Evolutionary conservation across 495 filamentous ascomycete genomes (phyloP).

Genomic region (Aspergillus carlsbadensis): DNA sequence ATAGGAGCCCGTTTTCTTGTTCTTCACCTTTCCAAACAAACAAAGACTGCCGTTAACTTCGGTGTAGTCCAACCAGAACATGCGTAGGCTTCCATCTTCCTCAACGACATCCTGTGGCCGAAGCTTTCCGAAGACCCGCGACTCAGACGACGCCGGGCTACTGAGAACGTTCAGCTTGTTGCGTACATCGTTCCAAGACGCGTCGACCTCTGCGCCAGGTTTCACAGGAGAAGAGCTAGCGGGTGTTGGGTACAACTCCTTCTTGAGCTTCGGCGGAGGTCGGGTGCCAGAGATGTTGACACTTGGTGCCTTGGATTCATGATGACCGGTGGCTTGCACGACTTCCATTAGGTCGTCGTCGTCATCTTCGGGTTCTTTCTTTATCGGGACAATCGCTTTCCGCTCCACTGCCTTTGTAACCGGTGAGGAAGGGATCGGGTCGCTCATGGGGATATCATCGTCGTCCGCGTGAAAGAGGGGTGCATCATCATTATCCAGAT

Average conservation of each 20-base stretch:
- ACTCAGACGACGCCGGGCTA: slow-evolving; percentile 60
- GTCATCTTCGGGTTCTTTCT: slow-evolving; percentile 70
- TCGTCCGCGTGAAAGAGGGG: slow-evolving; percentile 44
- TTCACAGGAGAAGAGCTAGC: slow-evolving; percentile 74
- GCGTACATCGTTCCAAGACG: slow-evolving; percentile 91
- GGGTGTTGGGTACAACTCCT: slow-evolving; percentile 63
- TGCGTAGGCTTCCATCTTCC: slow-evolving; percentile 82
- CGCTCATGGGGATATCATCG: slow-evolving; percentile 81
- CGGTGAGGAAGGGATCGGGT: slow-evolving; percentile 84
- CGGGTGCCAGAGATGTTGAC: slow-evolving; percentile 87
- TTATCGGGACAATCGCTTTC: slow-evolving; percentile 58
- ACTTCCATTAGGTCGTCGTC: slow-evolving; percentile 87
- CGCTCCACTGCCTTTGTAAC: slow-evolving; percentile 76
- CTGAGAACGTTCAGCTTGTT: slow-evolving; percentile 82
- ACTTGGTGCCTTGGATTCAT: slow-evolving; percentile 62
- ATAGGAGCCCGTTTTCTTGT: slow-evolving; percentile 75
- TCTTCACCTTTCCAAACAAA: slow-evolving; percentile 93
- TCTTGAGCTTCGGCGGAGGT: slow-evolving; percentile 72
- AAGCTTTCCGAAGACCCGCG: slow-evolving; percentile 70
- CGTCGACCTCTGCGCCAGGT: slow-evolving; percentile 57
- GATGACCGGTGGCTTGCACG: slow-evolving; percentile 63
- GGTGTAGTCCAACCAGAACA: slow-evolving; percentile 97
- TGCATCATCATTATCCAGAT: slow-evolving; percentile 54
- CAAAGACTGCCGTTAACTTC: slow-evolving; percentile 90
- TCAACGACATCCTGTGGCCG: slow-evolving; percentile 79